Evolutionary conservation across 352 stramenopile genomes (phyloP).

Genomic region (Phytopythium boreale): DNA sequence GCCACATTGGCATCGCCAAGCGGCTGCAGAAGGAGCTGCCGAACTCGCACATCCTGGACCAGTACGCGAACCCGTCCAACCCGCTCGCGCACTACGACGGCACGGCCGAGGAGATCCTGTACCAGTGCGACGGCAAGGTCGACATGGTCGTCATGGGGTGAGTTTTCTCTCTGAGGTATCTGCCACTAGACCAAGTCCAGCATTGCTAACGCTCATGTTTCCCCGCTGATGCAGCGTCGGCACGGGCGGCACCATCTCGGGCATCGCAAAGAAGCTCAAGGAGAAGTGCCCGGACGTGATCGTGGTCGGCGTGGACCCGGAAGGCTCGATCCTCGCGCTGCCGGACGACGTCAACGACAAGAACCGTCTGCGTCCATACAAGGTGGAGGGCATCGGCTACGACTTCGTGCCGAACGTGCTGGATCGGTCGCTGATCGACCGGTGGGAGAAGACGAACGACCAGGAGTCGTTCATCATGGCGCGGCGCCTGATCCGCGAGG

Average conservation of each 20-base stretch:
- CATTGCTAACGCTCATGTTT: neutral
- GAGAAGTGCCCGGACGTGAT: constrained; percentile 84
- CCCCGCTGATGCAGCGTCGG: constrained; percentile 55
- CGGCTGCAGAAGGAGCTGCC: constrained; percentile 90
- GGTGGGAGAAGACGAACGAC: constrained; percentile 95
- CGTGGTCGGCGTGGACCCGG: constrained; percentile 87
- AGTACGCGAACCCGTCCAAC: constrained; percentile 96
- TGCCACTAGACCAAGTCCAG: neutral
- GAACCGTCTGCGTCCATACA: constrained; percentile 84
- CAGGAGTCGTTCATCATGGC: constrained; percentile 94
- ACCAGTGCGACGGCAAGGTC: constrained; percentile 90
- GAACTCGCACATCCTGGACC: constrained; percentile 95
- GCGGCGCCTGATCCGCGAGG: constrained; percentile 91
- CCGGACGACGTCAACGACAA: constrained; percentile 92
- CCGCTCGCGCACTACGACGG: constrained; percentile 94
- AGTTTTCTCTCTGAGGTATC: neutral
- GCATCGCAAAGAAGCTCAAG: constrained; percentile 93
- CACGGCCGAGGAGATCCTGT: constrained; percentile 93
- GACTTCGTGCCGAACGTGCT: constrained; percentile 96
- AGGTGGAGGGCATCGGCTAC: constrained; percentile 96
- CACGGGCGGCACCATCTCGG: constrained; percentile 94
- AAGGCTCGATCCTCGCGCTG: constrained; percentile 92
- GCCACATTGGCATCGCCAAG: constrained; percentile 92
- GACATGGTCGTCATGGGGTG: constrained; percentile 93
- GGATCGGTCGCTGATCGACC: constrained; percentile 89